These are phyloP conservation scores for Conringia planisiliqua DNA, from an alignment of 345 rosid species.

Conservation along the genomic window DNA sequence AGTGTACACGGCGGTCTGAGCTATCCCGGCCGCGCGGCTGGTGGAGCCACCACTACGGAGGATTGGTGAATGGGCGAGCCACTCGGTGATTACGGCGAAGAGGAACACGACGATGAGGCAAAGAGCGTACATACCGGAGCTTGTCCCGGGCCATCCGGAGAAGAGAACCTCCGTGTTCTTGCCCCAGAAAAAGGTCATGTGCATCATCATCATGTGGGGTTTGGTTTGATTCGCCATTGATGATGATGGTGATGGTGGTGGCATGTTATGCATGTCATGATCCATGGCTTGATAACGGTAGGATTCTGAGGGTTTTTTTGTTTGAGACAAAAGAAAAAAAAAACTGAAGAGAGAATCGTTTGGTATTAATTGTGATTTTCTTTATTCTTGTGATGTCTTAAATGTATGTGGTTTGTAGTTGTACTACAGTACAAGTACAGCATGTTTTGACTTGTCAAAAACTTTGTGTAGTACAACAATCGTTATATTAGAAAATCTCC, in stretches of 20 bases:
- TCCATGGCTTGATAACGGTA: conserved; percentile 18
- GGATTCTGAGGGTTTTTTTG: background rate
- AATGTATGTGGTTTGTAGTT: background rate
- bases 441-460: background rate
- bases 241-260: conserved; percentile 28
- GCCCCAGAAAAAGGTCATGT: conserved; percentile 81
- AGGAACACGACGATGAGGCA: conserved; percentile 49
- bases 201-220: conserved; percentile 47
- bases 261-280: conserved; percentile 40
- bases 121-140: conserved; percentile 50
- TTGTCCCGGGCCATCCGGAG: conserved; percentile 63
- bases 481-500: background rate
- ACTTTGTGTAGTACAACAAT: background rate
- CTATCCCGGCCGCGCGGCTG: conserved; percentile 40
- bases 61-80: conserved; percentile 44
- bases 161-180: conserved; percentile 55
- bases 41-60: conserved; percentile 28
- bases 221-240: conserved; percentile 16
- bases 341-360: background rate
- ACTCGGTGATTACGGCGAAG: conserved; percentile 47
- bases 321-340: background rate
- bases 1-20: conserved; percentile 47
- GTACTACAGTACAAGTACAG: background rate
- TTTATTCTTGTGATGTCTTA: background rate
- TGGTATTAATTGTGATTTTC: background rate